Evolutionary conservation across 768 basidiomycete species (phyloP), one percentile per base, ranked within the genome.

Genomic region (Paxillus ammoniavirescens): DNA sequence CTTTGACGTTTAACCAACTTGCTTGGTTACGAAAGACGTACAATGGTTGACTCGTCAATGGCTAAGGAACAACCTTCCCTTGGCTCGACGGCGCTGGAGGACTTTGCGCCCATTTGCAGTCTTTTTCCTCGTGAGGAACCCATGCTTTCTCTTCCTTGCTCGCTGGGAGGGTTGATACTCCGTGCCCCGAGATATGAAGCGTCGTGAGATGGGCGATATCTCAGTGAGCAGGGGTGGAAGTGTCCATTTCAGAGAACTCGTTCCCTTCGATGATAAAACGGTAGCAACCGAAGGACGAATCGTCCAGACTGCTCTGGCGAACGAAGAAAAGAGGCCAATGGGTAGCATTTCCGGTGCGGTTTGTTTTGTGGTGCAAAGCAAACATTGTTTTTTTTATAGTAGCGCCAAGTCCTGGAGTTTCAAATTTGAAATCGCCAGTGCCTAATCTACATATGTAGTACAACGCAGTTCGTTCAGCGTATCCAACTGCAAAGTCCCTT

Each of bases 161-260:
- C 94, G 81, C 70, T 96, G 93, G 0, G 90, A 93, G n/a, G 95
- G 95, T 68, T 98, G 95, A 63, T 98, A 98, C 72, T 95, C 92
- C n/a, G 83, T 81, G 42, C 95, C 95, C 42, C 83, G 82, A 28
- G 87, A 79, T 30, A 76, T 76, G 65, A 79, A 84, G 7, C 93
- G 85, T 38, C 80, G 31, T 2, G 23, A 38, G 13, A 69, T 56
- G 47, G 56, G 43, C 6, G 59, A 52, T 43, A 63, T 58, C 52
- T 58, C 54, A 30, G 59, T 37, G 47, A 61, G 36, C n/a, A 57
- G 55, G 30, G 59, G 42, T 13, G 65, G 67, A 15, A 58, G 52
- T 30, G 54, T 5, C 66, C 66, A 67, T 51, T 50, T 53, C n/a
- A 60, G 50, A 9, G 67, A 5, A 40, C 55, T 54, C 13, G 61